Evolutionary conservation across 148 eudicot genomes (phyloP).

Genomic region (Chenopodium suecicum): DNA sequence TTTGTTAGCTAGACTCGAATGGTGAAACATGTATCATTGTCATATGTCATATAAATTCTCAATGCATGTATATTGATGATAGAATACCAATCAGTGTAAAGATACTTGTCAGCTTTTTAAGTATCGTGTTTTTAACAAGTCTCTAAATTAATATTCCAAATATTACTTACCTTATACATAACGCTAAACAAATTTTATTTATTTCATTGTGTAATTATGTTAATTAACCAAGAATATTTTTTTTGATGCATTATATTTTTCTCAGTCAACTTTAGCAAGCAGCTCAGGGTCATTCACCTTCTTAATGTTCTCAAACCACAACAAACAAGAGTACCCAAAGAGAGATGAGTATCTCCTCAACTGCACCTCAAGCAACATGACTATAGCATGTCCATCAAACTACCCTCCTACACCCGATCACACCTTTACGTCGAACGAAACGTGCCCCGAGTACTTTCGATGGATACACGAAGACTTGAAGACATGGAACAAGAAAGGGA

Average conservation of each 20-base stretch:
- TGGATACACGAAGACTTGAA: constrained; percentile 66
- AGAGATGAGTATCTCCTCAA: constrained; percentile 28
- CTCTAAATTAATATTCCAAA: too few species aligned
- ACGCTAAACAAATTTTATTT: too few species aligned
- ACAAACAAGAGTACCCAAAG: constrained; percentile 27
- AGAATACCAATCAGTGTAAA: accelerated
- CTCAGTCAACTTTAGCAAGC: constrained; percentile 23
- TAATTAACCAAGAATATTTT: too few species aligned
- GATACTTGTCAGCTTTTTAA: too few species aligned
- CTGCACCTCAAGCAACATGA: constrained; percentile 33
- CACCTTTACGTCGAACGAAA: constrained; percentile 10
- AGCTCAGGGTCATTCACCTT: constrained; percentile 19
- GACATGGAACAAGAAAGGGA: constrained; percentile 48
- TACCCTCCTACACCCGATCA: constrained; percentile 18
- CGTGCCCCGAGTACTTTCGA: constrained; percentile 63
- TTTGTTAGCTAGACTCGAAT: too few species aligned
- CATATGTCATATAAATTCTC: too few species aligned
- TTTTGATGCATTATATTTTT: not conserved
- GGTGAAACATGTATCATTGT: too few species aligned
- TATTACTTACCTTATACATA: too few species aligned
- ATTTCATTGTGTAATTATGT: too few species aligned
- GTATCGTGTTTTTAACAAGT: too few species aligned
- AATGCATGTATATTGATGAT: too few species aligned
- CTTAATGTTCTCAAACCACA: constrained; percentile 18
- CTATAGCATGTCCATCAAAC: constrained; percentile 43